These are phyloP conservation scores for Nelumbo lutea DNA, from an alignment of 164 flowering plant species.

Conservation along the genomic window DNA sequence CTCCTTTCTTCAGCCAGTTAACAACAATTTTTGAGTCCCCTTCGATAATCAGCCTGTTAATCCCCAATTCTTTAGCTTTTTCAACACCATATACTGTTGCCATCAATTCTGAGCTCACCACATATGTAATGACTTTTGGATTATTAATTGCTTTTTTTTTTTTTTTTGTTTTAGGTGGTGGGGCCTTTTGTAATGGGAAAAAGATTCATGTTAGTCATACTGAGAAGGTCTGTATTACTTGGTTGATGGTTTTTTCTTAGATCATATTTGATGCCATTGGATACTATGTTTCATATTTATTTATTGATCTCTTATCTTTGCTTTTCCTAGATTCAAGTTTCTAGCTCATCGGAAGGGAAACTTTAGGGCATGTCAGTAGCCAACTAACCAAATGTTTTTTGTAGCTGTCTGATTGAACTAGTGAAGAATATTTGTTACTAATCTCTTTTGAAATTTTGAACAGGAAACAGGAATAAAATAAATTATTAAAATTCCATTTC, in stretches of 20 bases:
- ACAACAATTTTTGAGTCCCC: too few relatives aligned
- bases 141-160: neutral
- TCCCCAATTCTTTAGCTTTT: too few relatives aligned
- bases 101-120: too few relatives aligned
- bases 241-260: neutral
- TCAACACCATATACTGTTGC: too few relatives aligned
- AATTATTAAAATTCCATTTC: too few relatives aligned
- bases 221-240: constrained; percentile 43
- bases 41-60: too few relatives aligned
- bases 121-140: too few relatives aligned
- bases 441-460: too few relatives aligned
- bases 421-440: too few relatives aligned
- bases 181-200: constrained; percentile 86
- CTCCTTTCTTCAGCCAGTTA: too few relatives aligned
- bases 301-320: neutral
- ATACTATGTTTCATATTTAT: neutral
- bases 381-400: neutral
- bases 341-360: neutral
- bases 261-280: neutral
- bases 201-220: constrained; percentile 74
- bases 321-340: neutral
- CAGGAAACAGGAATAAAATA: too few relatives aligned
- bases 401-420: too few relatives aligned
- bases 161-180: constrained; percentile 55
- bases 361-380: neutral